phyloP scores from a whole-genome alignment of 2,329 filamentous ascomycete genomes.

The Claviceps paspali region DNA sequence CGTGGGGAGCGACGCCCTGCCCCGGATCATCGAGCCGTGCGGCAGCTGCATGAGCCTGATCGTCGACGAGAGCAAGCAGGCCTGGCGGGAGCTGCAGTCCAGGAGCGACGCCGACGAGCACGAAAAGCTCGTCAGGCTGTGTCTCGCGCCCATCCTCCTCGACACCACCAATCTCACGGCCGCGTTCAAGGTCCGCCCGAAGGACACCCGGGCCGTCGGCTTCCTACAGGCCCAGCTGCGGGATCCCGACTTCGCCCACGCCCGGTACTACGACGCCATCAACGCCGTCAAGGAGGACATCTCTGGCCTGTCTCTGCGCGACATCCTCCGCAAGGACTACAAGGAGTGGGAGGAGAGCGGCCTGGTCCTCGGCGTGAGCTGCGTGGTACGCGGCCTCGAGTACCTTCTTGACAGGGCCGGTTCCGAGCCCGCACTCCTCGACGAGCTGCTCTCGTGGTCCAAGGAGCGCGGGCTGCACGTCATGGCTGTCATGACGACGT shows the following conservation, averaged over 20 bases:
- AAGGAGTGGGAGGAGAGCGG: constrained; percentile 55
- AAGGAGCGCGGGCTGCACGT: constrained; percentile 45
- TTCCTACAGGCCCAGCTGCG: constrained; percentile 38
- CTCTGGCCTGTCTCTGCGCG: constrained; percentile 40
- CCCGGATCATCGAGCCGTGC: constrained; percentile 46
- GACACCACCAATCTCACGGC: constrained; percentile 54
- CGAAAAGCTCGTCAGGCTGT: constrained; percentile 48
- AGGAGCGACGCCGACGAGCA: constrained; percentile 18
- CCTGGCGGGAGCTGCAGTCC: constrained; percentile 39
- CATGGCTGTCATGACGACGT: constrained; percentile 55
- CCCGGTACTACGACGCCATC: constrained; percentile 43
- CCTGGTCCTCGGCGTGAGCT: constrained; percentile 50
- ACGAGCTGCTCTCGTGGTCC: constrained; percentile 35
- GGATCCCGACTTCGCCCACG: constrained; percentile 32
- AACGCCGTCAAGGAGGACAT: constrained; percentile 53
- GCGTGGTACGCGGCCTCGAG: constrained; percentile 45
- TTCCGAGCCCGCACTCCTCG: constrained; percentile 28
- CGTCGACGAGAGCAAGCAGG: constrained; percentile 37
- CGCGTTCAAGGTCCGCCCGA: constrained; percentile 47
- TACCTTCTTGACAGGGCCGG: constrained; percentile 43
- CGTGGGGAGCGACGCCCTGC: constrained; percentile 30
- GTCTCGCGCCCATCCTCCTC: constrained; percentile 55
- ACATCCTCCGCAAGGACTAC: constrained; percentile 69
- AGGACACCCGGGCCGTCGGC: constrained; percentile 41
- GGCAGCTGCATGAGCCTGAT: constrained; percentile 65